These are phyloP conservation scores for Testicularia cyperi DNA, from an alignment of 1,284 basidiomycete species.

Conservation along the genomic window DNA sequence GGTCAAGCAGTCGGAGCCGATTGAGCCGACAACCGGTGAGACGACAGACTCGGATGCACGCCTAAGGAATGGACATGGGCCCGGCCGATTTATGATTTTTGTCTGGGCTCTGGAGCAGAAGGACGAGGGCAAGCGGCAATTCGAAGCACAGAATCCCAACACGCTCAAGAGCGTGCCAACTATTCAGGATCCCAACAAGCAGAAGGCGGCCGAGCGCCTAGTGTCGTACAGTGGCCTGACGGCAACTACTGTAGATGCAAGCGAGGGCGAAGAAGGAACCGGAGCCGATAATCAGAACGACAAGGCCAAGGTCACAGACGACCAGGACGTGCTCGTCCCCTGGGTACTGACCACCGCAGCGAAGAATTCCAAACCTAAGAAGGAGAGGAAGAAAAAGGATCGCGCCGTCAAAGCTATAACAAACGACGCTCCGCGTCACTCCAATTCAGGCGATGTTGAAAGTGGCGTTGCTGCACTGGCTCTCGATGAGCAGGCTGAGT, in stretches of 20 bases:
- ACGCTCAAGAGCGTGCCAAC: conserved; percentile 6
- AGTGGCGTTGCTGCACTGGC: background rate
- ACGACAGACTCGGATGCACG: conserved; percentile 4
- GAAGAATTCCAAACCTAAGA: conserved; percentile 1
- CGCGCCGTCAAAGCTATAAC: conserved; percentile 4
- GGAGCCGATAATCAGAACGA: background rate
- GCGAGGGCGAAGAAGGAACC: background rate
- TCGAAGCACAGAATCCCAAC: conserved; percentile 25
- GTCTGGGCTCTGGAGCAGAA: conserved; percentile 99
- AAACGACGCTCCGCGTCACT: no score
- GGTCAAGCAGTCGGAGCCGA: background rate
- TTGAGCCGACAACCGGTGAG: background rate
- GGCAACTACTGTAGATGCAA: background rate
- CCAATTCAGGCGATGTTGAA: conserved; percentile 42
- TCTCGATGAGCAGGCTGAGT: no score
- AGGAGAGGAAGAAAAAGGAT: background rate
- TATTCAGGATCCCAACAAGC: conserved; percentile 22
- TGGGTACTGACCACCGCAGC: conserved; percentile 47
- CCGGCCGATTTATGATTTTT: conserved; percentile 83
- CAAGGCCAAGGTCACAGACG: conserved; percentile 10
- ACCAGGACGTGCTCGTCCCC: conserved; percentile 56
- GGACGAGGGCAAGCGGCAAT: conserved; percentile 47
- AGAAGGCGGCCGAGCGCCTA: conserved; percentile 15
- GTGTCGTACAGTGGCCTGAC: conserved; percentile 26
- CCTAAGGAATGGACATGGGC: conserved; percentile 35